Conservation (phyloP, 2,329 filamentous ascomycete species). For the Nigrospora osmanthi region DNA sequence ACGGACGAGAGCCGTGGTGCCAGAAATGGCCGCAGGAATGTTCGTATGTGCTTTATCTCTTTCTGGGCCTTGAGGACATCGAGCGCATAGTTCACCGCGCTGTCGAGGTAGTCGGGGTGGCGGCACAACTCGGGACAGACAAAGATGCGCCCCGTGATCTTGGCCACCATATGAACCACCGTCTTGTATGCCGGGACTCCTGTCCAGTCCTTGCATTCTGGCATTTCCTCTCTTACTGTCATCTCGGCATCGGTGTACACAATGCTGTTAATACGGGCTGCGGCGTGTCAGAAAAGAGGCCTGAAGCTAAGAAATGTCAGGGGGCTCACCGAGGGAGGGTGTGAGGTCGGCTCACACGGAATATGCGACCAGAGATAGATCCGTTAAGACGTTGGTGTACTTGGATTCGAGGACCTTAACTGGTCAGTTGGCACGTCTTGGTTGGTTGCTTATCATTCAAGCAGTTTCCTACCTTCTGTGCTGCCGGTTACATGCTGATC, state of each 20-base stretch:
- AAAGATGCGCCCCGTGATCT: conserved; percentile 37
- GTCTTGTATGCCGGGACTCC: conserved; percentile 28
- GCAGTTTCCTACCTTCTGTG: too few species aligned
- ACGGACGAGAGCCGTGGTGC: conserved; percentile 24
- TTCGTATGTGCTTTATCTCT: conserved; percentile 11
- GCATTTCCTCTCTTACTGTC: conserved; percentile 24
- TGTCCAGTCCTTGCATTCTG: conserved; percentile 29
- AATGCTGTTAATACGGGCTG: conserved; percentile 24
- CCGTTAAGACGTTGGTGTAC: too few species aligned
- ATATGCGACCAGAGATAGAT: too few species aligned
- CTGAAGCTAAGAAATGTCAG: not conserved
- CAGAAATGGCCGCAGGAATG: conserved; percentile 23
- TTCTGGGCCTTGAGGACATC: conserved; percentile 28
- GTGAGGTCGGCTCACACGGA: conserved; percentile 10
- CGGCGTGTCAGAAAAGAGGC: not conserved
- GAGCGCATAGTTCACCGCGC: conserved; percentile 39
- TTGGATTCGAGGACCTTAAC: too few species aligned
- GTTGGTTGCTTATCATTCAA: too few species aligned
- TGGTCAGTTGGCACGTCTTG: too few species aligned
- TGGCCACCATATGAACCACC: conserved; percentile 37
- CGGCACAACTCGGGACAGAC: conserved; percentile 38
- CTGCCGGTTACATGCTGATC: too few species aligned
- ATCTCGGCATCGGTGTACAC: conserved; percentile 29
- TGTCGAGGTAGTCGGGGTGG: conserved; percentile 33
- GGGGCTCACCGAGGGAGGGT: conserved; percentile 10